Evolutionary conservation across 768 basidiomycete genomes (phyloP), one percentile per base, ranked within the genome.

Genomic region (Hygrophoropsis aurantiaca): DNA sequence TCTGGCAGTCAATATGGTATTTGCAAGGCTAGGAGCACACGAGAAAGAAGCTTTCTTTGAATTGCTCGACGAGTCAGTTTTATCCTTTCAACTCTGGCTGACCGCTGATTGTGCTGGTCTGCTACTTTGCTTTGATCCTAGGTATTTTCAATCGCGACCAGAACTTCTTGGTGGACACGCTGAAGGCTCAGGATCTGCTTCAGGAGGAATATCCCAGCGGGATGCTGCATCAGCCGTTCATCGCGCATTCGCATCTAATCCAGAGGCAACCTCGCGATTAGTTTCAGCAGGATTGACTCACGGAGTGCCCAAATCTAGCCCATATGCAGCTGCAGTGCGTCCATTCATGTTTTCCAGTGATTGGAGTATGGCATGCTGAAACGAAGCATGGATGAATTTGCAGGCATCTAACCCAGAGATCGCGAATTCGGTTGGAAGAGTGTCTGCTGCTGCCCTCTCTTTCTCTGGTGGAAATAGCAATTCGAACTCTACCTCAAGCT

Each of bases 11-110:
- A 32, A 51, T 37, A 89, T 89, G 87, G 85, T 84, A 34, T 91
- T 91, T 58, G 61, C 86, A 46, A 84, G 78, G 54, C 75, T 91
- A 38, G 71, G 79, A 16, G 50, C 67, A 42, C 68, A 81, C 53
- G 89, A 91, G 64, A 90, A 90, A 63, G 79, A 86, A 45, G 88
- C 89, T 11, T 90, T 91, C 66, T 91, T 91, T 59, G 74, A 77
- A 24, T 76, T 91, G 19, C 71, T 91, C 27, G 89, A 91, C 61
- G 89, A 91, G 89, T 90, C 64, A 68, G 55, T 58, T 61, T 3
- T 6, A 8, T 25, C 18, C 25, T 40, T 2, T 25, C 9, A 20
- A 20, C 39, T 24, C 13, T 40, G 18, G n/a, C 16, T 42, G 25
- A 19, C 38, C n/a, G 18, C 44, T 46, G 39, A 46, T 23, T 11